Conservation (phyloP, 805 yeast genomes). For the Ascoidea rubescens region DNA sequence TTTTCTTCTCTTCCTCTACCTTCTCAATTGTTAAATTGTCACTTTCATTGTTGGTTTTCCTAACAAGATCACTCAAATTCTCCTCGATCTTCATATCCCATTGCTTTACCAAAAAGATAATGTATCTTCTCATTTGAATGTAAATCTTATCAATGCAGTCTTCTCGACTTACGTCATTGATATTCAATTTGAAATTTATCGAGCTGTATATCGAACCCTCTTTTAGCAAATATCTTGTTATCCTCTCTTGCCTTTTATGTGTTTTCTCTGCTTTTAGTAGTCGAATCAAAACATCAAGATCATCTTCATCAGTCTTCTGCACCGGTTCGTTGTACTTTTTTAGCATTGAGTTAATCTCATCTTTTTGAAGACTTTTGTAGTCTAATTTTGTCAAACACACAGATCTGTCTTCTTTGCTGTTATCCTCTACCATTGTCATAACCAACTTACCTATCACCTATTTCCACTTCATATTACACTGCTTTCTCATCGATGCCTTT, state of each 20-base stretch:
- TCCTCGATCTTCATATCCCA: conserved; percentile 27
- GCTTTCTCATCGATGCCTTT: too few species aligned
- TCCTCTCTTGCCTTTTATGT: not conserved
- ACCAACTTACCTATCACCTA: too few species aligned
- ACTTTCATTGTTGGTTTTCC: conserved; percentile 21
- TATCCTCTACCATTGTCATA: too few species aligned
- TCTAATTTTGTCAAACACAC: not conserved
- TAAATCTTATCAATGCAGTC: conserved; percentile 14
- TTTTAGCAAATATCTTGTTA: too few species aligned
- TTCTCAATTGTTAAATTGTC: conserved; percentile 7
- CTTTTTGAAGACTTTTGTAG: not conserved
- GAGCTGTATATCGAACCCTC: not conserved
- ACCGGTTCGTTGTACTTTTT: not conserved
- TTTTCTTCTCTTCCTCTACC: conserved; percentile 12
- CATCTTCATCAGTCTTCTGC: not conserved
- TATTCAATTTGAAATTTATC: too few species aligned
- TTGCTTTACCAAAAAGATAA: conserved; percentile 27
- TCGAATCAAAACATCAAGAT: not conserved
- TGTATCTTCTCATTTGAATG: conserved; percentile 31
- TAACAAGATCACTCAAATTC: conserved; percentile 13
- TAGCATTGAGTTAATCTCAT: not conserved
- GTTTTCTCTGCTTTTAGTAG: not conserved
- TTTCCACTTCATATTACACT: too few species aligned
- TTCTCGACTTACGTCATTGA: not conserved
- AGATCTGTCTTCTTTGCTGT: too few species aligned